A percentile compares a stretch with the other conserved stretches of the same genome.
Evolutionary conservation across 805 yeast genomes (phyloP).

Genomic region (Nadsonia fulvescens): DNA sequence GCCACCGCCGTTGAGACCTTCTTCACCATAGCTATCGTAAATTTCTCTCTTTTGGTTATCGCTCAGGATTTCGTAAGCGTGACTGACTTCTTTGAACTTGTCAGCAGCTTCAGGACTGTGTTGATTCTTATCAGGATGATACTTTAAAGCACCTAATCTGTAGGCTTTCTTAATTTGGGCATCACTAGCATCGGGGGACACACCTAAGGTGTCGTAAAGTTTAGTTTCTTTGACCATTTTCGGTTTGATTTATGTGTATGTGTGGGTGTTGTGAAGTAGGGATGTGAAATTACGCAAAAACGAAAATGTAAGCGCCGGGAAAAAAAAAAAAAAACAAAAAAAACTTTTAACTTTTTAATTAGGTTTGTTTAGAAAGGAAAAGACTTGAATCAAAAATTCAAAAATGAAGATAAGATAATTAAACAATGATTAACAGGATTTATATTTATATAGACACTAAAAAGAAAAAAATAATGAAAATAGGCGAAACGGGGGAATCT

Average conservation of each 20-base stretch:
- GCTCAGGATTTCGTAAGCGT: conserved; percentile 75
- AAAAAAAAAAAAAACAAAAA: too few species aligned
- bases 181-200: conserved; percentile 32
- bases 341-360: too few species aligned
- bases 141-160: conserved; percentile 51
- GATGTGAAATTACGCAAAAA: too few species aligned
- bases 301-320: too few species aligned
- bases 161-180: conserved; percentile 61
- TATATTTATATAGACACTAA: too few species aligned
- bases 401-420: too few species aligned
- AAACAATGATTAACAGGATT: too few species aligned
- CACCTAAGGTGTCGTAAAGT: conserved; percentile 35
- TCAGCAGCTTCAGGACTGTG: conserved; percentile 69
- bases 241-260: conserved; percentile 3
- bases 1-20: conserved; percentile 65
- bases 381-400: too few species aligned
- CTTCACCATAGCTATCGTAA: conserved; percentile 84
- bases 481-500: too few species aligned
- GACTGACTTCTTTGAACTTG: conserved; percentile 80
- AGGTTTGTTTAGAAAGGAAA: too few species aligned
- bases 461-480: too few species aligned
- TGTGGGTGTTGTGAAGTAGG: too few species aligned
- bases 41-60: conserved; percentile 77
- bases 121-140: conserved; percentile 75
- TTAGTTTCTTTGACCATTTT: conserved; percentile 53